Conservation (phyloP, 2,329 filamentous ascomycete species). For the Monilinia polystroma region DNA sequence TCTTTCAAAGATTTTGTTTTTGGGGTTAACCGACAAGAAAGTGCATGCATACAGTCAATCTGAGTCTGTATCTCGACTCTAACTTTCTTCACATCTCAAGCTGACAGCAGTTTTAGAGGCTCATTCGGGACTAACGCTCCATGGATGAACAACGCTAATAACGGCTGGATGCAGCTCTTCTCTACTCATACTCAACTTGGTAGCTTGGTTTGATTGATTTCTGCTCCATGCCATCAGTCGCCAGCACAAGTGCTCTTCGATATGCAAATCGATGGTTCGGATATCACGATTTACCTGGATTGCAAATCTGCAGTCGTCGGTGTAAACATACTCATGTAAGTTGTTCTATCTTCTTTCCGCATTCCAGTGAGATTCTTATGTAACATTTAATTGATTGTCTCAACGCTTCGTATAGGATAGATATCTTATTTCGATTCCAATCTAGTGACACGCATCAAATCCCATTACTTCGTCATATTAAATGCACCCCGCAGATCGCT, state of each 20-base stretch:
- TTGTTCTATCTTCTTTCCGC: background rate
- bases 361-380: background rate
- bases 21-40: too few relatives aligned
- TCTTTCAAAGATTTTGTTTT: too few relatives aligned
- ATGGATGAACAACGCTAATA: too few relatives aligned
- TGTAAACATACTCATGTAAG: constrained; percentile 1
- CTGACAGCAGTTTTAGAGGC: background rate
- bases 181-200: background rate
- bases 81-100: background rate
- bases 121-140: too few relatives aligned
- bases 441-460: background rate
- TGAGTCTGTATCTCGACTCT: background rate
- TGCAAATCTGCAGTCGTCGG: constrained; percentile 6
- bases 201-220: background rate
- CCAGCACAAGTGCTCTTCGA: background rate
- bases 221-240: background rate
- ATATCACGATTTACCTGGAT: background rate
- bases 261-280: background rate
- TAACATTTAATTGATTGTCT: background rate
- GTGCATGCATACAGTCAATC: background rate
- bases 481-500: background rate
- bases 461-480: background rate
- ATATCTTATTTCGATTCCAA: background rate
- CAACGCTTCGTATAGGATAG: background rate
- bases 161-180: background rate